These are phyloP conservation scores for Zygosaccharomyces bisporus DNA, from an alignment of 805 yeast genomes.

Conservation along the genomic window DNA sequence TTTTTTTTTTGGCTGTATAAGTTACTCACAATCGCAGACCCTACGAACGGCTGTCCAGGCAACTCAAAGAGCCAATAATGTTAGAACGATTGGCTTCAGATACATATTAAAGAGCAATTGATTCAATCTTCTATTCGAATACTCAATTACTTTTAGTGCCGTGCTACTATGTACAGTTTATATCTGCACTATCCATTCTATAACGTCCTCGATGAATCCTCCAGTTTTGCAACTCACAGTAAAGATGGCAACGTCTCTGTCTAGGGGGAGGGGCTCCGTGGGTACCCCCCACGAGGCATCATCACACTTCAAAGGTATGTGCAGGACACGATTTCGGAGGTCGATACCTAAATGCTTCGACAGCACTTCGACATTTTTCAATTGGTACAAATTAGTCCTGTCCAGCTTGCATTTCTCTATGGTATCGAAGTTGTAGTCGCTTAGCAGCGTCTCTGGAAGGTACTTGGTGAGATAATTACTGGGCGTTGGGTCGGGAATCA, in stretches of 20 bases:
- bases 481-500: constrained; percentile 11
- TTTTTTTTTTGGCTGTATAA: not conserved
- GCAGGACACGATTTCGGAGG: constrained; percentile 18
- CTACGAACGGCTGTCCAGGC: not conserved
- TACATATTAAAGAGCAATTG: too few relatives aligned
- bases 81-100: too few relatives aligned
- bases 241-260: constrained; percentile 23
- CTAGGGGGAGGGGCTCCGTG: constrained; percentile 14
- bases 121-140: too few relatives aligned
- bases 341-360: constrained; percentile 24
- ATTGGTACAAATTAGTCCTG: constrained; percentile 16
- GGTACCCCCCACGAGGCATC: constrained; percentile 4
- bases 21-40: not conserved
- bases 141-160: too few relatives aligned
- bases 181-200: constrained; percentile 22
- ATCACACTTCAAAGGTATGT: constrained; percentile 12
- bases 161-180: constrained; percentile 1
- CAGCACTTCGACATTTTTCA: constrained; percentile 21
- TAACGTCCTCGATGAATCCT: constrained; percentile 16
- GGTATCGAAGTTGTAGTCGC: constrained; percentile 20
- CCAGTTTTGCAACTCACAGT: constrained; percentile 26
- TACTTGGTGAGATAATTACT: constrained; percentile 2
- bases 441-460: constrained; percentile 16
- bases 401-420: constrained; percentile 17
- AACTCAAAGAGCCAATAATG: not conserved